A percentile compares a stretch with the other conserved stretches of the same genome.
These are phyloP conservation scores for Litchi chinensis DNA, from an alignment of 345 rosid genomes.

Conservation along the genomic window DNA sequence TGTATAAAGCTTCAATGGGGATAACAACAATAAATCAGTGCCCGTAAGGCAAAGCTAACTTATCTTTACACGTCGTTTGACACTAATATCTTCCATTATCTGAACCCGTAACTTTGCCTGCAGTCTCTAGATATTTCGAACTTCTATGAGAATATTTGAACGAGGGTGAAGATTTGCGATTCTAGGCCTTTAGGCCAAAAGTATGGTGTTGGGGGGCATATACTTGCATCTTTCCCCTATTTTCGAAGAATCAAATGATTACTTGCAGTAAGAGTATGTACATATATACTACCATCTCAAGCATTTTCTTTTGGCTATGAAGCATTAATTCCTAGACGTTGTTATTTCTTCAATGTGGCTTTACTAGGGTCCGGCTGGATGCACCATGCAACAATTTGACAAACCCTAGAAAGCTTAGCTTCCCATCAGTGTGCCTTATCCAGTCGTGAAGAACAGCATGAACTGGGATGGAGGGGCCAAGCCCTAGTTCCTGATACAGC, in stretches of 20 bases:
- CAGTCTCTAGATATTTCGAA: constrained; percentile 16
- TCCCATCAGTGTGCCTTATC: constrained; percentile 90
- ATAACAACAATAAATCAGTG: not conserved
- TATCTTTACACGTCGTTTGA: constrained; percentile 26
- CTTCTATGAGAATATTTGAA: constrained; percentile 24
- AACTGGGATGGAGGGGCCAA: constrained; percentile 86
- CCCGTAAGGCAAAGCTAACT: constrained; percentile 9
- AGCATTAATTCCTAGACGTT: not conserved
- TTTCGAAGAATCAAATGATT: not conserved
- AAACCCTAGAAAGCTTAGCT: constrained; percentile 92
- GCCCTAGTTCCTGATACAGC: constrained; percentile 88
- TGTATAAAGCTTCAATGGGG: not conserved
- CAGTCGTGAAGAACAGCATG: constrained; percentile 90
- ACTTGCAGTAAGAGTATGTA: not conserved
- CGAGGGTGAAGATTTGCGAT: not conserved
- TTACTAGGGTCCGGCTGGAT: constrained; percentile 52
- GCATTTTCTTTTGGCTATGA: constrained; percentile 1
- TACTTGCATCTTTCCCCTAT: not conserved
- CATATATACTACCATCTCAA: not conserved
- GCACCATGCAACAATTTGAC: constrained; percentile 80
- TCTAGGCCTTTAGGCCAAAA: not conserved
- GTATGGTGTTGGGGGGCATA: not conserved
- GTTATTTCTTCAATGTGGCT: constrained; percentile 32
- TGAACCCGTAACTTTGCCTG: constrained; percentile 1
- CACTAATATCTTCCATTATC: constrained; percentile 15